phyloP scores from a whole-genome alignment of 2,329 filamentous ascomycete species.

The Sarocladiaceae sp. region DNA sequence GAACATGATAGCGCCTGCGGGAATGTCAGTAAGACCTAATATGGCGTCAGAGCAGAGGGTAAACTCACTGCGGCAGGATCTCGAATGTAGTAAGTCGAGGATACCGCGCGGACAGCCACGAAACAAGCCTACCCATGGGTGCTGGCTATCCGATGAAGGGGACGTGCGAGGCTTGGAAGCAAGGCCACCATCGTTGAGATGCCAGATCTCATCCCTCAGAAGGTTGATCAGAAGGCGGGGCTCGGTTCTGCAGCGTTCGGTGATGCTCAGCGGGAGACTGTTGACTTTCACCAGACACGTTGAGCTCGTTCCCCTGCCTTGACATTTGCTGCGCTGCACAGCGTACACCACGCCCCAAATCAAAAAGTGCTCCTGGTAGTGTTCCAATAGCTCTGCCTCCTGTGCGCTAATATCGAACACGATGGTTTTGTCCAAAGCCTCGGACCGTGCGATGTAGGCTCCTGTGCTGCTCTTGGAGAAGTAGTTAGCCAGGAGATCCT shows the following conservation, averaged over 20 bases:
- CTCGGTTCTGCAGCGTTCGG: constrained; percentile 68
- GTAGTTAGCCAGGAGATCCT: constrained; percentile 56
- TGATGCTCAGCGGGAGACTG: constrained; percentile 61
- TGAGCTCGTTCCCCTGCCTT: constrained; percentile 42
- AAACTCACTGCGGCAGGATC: constrained; percentile 60
- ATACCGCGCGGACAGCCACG: constrained; percentile 68
- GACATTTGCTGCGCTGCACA: constrained; percentile 18
- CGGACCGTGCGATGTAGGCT: constrained; percentile 20
- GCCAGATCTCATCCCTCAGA: constrained; percentile 70
- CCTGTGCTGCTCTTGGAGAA: constrained; percentile 26
- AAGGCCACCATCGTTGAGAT: constrained; percentile 42
- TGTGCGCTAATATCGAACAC: constrained; percentile 56
- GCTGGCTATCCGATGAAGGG: constrained; percentile 10
- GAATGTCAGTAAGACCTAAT: not conserved
- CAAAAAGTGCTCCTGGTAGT: constrained; percentile 50
- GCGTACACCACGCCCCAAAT: constrained; percentile 70
- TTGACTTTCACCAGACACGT: not conserved
- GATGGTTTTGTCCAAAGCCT: constrained; percentile 45
- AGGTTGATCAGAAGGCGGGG: constrained; percentile 67
- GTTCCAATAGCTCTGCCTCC: constrained; percentile 55
- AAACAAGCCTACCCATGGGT: constrained; percentile 56
- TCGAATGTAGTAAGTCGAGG: constrained; percentile 68
- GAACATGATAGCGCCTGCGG: constrained; percentile 67
- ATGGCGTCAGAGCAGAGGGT: constrained; percentile 14
- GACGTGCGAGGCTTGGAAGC: not conserved